Conservation (phyloP, 768 basidiomycete genomes). For the Rhodotorula kratochvilovae region DNA sequence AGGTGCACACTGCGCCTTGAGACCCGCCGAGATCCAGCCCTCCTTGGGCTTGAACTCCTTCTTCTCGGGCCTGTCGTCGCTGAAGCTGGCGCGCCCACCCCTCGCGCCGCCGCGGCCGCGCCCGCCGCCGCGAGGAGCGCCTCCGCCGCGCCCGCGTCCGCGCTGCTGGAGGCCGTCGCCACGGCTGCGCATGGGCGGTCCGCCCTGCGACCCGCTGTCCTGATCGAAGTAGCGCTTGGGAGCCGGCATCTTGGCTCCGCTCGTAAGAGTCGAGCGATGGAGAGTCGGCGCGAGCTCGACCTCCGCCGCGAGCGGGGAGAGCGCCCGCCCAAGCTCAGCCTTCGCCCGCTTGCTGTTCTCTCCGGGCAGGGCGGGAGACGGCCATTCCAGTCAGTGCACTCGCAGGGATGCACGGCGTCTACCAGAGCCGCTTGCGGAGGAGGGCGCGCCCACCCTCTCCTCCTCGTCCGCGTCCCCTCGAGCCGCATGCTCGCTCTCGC, state of each 20-base stretch:
- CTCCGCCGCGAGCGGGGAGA: neutral
- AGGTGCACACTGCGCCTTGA: slow-evolving; percentile 34
- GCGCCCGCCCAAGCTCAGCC: neutral
- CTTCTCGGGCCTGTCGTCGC: slow-evolving; percentile 28
- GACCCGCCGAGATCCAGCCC: slow-evolving; percentile 33
- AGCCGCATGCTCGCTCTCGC: too few relatives aligned
- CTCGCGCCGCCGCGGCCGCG: slow-evolving; percentile 14
- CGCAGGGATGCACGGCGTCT: too few relatives aligned
- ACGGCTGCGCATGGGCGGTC: slow-evolving; percentile 11
- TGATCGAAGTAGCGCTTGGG: slow-evolving; percentile 37
- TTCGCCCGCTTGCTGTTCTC: too few relatives aligned
- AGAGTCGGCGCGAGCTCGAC: neutral
- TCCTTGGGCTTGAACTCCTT: slow-evolving; percentile 38
- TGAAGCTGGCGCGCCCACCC: slow-evolving; percentile 1
- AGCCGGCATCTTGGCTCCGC: slow-evolving; percentile 1
- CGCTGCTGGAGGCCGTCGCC: slow-evolving; percentile 18
- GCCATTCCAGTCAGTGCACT: too few relatives aligned
- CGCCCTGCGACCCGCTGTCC: neutral
- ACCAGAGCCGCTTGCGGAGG: too few relatives aligned
- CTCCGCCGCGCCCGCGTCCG: neutral
- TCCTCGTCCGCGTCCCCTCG: too few relatives aligned
- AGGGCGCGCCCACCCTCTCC: neutral
- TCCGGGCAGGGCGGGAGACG: too few relatives aligned
- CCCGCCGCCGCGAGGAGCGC: neutral
- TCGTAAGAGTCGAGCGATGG: neutral